Percentiles rank a stretch among this genome's conserved stretches.
These are phyloP conservation scores for Iberis amara DNA, from an alignment of 441 rosid genomes.

Conservation along the genomic window DNA sequence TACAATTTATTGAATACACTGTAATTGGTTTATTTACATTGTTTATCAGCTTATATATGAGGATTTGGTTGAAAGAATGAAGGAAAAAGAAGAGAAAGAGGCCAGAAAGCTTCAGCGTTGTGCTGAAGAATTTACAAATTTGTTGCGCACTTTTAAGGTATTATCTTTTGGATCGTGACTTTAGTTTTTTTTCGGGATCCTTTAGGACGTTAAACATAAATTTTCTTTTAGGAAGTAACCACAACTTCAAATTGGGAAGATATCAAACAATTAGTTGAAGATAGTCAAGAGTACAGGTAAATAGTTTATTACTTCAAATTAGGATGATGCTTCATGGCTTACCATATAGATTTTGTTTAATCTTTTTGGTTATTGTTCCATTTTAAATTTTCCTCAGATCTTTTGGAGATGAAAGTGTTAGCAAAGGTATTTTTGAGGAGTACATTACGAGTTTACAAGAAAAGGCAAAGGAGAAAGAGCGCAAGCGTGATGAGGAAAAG, in stretches of 20 bases:
- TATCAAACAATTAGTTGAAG: conserved; percentile 61
- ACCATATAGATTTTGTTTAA: conserved; percentile 3
- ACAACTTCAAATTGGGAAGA: conserved; percentile 83
- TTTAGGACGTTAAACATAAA: conserved; percentile 15
- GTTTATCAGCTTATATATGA: conserved; percentile 70
- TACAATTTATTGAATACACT: conserved; percentile 2
- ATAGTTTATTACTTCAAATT: conserved; percentile 1
- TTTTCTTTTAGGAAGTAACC: conserved; percentile 61
- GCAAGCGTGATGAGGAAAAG: conserved; percentile 94
- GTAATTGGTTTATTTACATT: conserved; percentile 4
- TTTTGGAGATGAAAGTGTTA: conserved; percentile 62
- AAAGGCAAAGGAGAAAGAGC: conserved; percentile 91
- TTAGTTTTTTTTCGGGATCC: neutral
- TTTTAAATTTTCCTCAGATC: conserved; percentile 41
- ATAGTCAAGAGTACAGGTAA: conserved; percentile 78
- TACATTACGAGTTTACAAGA: conserved; percentile 63
- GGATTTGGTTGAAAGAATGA: conserved; percentile 74
- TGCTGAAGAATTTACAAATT: conserved; percentile 72
- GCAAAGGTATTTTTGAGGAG: conserved; percentile 76
- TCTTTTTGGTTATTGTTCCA: conserved; percentile 5
- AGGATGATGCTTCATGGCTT: conserved; percentile 13
- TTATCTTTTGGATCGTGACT: conserved; percentile 5
- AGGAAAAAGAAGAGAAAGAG: conserved; percentile 96
- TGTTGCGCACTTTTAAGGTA: conserved; percentile 69
- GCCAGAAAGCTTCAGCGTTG: conserved; percentile 83